These are phyloP conservation scores for Xylaria hypoxylon DNA, from an alignment of 2,329 filamentous ascomycete genomes.

Conservation along the genomic window DNA sequence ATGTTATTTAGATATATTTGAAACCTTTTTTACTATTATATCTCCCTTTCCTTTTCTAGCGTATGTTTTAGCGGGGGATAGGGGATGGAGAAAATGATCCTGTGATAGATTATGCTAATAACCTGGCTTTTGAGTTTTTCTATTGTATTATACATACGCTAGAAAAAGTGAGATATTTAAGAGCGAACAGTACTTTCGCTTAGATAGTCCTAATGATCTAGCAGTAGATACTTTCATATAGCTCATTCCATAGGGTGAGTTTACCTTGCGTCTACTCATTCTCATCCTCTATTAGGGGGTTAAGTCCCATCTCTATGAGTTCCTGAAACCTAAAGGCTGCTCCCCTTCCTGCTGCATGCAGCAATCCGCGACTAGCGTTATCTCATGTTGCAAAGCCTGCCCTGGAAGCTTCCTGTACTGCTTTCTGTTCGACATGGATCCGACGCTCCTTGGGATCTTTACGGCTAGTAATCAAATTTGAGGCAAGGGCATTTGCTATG, in stretches of 20 bases:
- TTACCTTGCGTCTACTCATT: constrained; percentile 20
- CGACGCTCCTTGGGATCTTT: background rate
- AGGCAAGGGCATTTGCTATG: too few species aligned
- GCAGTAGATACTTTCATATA: too few species aligned
- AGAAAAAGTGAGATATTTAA: too few species aligned
- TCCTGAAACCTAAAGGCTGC: constrained; percentile 2
- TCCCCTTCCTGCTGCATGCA: constrained; percentile 11
- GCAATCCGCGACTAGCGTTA: constrained; percentile 17
- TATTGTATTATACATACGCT: too few species aligned
- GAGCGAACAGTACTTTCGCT: too few species aligned
- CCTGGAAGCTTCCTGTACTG: constrained; percentile 5
- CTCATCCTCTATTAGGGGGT: constrained; percentile 21
- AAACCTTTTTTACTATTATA: background rate
- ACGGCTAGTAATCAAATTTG: background rate
- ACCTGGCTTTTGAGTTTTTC: too few species aligned
- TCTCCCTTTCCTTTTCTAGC: background rate
- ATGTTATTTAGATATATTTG: constrained; percentile 1
- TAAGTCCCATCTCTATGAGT: constrained; percentile 11
- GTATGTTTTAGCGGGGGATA: background rate
- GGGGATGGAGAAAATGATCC: constrained; percentile 2
- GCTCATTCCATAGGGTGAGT: too few species aligned
- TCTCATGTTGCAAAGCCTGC: constrained; percentile 5
- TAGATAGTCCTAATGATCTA: too few species aligned
- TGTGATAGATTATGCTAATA: background rate
- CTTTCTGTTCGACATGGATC: too few species aligned